Base-by-base conservation (phyloP, 805 yeast species). In the Metschnikowia borealis region DNA sequence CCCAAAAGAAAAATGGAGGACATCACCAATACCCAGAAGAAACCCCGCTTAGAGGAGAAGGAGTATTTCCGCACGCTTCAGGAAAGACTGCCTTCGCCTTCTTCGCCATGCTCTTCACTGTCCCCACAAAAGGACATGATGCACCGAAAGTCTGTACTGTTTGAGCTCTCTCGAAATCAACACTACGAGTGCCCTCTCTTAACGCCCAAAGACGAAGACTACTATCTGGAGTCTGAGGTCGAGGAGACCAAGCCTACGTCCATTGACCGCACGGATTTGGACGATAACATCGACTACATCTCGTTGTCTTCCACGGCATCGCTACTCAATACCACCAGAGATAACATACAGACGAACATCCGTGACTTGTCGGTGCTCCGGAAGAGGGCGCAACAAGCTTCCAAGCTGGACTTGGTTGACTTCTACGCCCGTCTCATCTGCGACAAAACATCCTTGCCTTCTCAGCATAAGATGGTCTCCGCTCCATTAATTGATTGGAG, bases 181-280 rank as follows among this genome's bases (percentile, higher is more conserved):
- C 57, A 55, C 33, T 68, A 66, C 49, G 65, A 67, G 36, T 63
- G 70, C 40, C 75, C 75, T 6, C 62, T 73, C 33, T 61, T 72
- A 46, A 73, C 77, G 2, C 77, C 77, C 5, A 71, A 70, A 51
- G 73, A 73, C 23, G 77, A 71, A 35, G 71, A 69, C 44, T 68
- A 70, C 47, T 70, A 66, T 29, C 63, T 64, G 50, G 61, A 62
- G 29, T 61, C 60, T 18, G 60, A 56, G 35, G 48, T 44, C 23
- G 41, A 51, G 35, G 44, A 51, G 20, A 50, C 45, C 18, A 38
- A 45, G 38, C 38, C 38, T 13, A 50, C 44, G 7, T 45, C 23
- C 29, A 31, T 21, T 15, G 46, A 36, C 4, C 33, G 40, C 39
- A 36, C 40, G 32, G 33, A 55, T 23, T 57, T 67, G 48, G 57